Evolutionary conservation across 2,329 filamentous ascomycete genomes (phyloP).

Genomic region (Penicillium psychrosexuale): DNA sequence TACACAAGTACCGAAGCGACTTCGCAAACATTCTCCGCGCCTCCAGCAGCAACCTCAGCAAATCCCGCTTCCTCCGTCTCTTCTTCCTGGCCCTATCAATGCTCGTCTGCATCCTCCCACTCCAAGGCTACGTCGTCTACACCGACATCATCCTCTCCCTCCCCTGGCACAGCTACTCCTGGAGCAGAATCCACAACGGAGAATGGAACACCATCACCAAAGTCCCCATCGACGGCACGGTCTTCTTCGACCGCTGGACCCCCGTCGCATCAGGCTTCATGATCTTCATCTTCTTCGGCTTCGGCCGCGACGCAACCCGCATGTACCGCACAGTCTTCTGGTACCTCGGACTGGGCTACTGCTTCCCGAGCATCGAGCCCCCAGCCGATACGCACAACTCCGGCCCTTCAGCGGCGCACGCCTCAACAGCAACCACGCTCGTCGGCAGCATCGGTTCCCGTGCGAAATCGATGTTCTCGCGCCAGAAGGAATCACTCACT

Average conservation of each 20-base stretch:
- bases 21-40: conserved; percentile 56
- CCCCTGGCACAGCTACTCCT: conserved; percentile 49
- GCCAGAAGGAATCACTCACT: conserved; percentile 12
- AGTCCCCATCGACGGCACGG: conserved; percentile 44
- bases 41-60: conserved; percentile 51
- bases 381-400: conserved; percentile 17
- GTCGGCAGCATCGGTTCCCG: conserved; percentile 28
- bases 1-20: conserved; percentile 58
- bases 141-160: conserved; percentile 38
- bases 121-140: conserved; percentile 52
- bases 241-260: conserved; percentile 58
- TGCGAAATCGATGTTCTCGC: conserved; percentile 27
- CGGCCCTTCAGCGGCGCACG: neutral
- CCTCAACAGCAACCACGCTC: conserved; percentile 15
- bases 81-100: conserved; percentile 52
- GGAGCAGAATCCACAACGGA: conserved; percentile 51
- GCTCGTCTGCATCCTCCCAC: conserved; percentile 54
- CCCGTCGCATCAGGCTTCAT: conserved; percentile 53
- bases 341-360: conserved; percentile 41
- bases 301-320: conserved; percentile 57
- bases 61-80: conserved; percentile 59
- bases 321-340: conserved; percentile 52
- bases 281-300: conserved; percentile 63
- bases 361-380: conserved; percentile 27
- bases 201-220: conserved; percentile 51